Evolutionary conservation across 2,329 filamentous ascomycete genomes (phyloP), one percentile per base, ranked within the genome.

Genomic region (Trichoderma citrinoviride): DNA sequence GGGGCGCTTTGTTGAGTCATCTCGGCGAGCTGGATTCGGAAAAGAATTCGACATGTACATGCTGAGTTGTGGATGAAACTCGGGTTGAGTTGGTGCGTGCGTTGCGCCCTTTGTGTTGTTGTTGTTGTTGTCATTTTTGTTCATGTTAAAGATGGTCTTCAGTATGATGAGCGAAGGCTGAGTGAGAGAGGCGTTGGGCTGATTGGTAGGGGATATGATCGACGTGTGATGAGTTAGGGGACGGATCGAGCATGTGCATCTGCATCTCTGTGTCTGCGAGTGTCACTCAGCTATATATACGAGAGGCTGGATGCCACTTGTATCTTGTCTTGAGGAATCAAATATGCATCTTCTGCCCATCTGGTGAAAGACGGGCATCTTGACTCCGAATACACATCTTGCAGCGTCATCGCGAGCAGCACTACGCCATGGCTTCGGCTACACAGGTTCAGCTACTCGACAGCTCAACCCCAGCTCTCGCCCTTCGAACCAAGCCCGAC

Each of bases 351-450:
- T 5, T 58, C 7, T 21, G 7, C 27, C 33, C 12, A 4, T 49
- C 55, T 47, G 3, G 2, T n/a, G 33, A 37, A 10, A 37, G 33
- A 14, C 33, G 41, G n/a, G 29, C 33, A 50, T 21, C 43, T 25
- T 14, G 7, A 17, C 2, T 55, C 5, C 37, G 14, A 33, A 19
- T 15, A 21, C 2, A 5, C 21, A 3, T 7, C 17, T 29, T 61
- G 7, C 3, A 7, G 23, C 33, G n/a, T 41, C 56, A 7, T 37
- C 56, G 21, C 5, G 8, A 3, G 19, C 7, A 17, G 15, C 8
- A 10, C 44, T 65, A 57, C 61, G 65, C 19, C 41, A 76, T 77
- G 75, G 73, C 74, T 57, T 71, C 75, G 17, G 75, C 75, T 57
- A 75, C 74, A 25, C 71, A 75, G n/a, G 47, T 76, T 12, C 67